Evolutionary conservation across 371 early-diverging fungal species (phyloP), one percentile per base, ranked within the genome.

Genomic region (Rhizopus arrhizus): DNA sequence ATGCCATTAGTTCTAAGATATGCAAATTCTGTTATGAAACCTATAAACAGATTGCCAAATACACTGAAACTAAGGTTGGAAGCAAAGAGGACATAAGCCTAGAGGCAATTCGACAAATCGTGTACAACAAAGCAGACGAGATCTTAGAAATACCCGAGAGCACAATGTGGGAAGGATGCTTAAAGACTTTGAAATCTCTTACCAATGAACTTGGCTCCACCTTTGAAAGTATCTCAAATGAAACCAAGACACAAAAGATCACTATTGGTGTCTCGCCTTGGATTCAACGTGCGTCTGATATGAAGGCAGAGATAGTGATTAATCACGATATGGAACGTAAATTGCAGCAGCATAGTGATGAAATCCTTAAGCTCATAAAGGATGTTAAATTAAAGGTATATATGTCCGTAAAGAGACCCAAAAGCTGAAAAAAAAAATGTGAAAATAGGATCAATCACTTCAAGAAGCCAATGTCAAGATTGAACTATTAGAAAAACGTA

Each of bases 311-410:
- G 45, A 86, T 89, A 33, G 77, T 87, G 11, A 77, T 91, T 42
- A 92, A 91, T 64, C 78, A 82, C 9, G 92, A 91, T 36, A 81
- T 91, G 59, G 87, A 92, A 64, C 84, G 84, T 35, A 87, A 90
- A 69, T 72, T 91, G n/a, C 89, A 89, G 53, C 81, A 87, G 16
- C 85, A 88, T 45, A 86, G 83, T 53, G 90, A 89, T 5, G 92
- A 96, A 54, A 87, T 94, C 32, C 57, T 86, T 33, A 85, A 85
- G 36, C 70, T 96, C 11, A 81, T 89, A 41, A 85, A 86, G 53
- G 91, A 91, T 56, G 72, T 88, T 38, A 89, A 89, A 58, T 32
- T 80, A 53, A 93, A 93, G 62, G 73, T 69, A 66, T 2, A 32
- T 15, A 12, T 28, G 7, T n/a, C 29, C 29, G n/a, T 3, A 6